A percentile compares a stretch with the other conserved stretches of the same genome.
Conservation (phyloP, 208 protist species). For the Tritrichomonas foetus region DNA sequence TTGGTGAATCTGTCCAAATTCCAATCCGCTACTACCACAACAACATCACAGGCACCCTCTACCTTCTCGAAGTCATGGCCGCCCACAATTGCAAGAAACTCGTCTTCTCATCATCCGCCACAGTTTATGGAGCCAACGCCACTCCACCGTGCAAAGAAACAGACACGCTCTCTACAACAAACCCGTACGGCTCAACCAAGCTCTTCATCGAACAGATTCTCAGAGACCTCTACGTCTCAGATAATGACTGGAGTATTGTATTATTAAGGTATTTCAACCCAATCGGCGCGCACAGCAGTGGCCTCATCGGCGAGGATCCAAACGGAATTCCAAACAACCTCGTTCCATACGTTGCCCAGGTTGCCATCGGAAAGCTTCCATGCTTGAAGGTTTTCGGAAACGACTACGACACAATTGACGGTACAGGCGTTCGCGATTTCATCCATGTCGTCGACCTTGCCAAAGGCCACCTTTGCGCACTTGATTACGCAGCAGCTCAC, state of each 20-base stretch:
- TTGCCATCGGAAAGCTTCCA: conserved; percentile 54
- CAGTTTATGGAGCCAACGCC: conserved; percentile 73
- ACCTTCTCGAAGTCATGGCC: conserved; percentile 79
- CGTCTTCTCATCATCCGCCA: conserved; percentile 87
- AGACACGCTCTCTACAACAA: conserved; percentile 51
- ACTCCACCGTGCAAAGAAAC: conserved; percentile 42
- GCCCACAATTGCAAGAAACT: conserved; percentile 76
- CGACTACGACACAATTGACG: conserved; percentile 60
- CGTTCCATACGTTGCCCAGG: conserved; percentile 84
- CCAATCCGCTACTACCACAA: conserved; percentile 88
- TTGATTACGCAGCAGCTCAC: conserved; percentile 44
- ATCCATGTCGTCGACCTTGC: conserved; percentile 72
- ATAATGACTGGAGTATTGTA: conserved; percentile 66
- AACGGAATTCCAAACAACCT: conserved; percentile 87
- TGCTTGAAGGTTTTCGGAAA: conserved; percentile 55
- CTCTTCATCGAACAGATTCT: conserved; percentile 78
- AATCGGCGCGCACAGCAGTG: conserved; percentile 78
- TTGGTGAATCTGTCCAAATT: conserved; percentile 43
- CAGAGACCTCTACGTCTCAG: conserved; percentile 69
- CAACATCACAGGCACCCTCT: conserved; percentile 81
- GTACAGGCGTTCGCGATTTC: conserved; percentile 82
- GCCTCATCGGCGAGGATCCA: conserved; percentile 86
- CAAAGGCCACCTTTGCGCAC: conserved; percentile 5
- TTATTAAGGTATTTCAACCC: conserved; percentile 96
- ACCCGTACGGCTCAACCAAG: conserved; percentile 82